A percentile compares a stretch with the other conserved stretches of the same genome.
Conservation (phyloP, 2,329 filamentous ascomycete genomes). For the Diaporthe nobilis region DNA sequence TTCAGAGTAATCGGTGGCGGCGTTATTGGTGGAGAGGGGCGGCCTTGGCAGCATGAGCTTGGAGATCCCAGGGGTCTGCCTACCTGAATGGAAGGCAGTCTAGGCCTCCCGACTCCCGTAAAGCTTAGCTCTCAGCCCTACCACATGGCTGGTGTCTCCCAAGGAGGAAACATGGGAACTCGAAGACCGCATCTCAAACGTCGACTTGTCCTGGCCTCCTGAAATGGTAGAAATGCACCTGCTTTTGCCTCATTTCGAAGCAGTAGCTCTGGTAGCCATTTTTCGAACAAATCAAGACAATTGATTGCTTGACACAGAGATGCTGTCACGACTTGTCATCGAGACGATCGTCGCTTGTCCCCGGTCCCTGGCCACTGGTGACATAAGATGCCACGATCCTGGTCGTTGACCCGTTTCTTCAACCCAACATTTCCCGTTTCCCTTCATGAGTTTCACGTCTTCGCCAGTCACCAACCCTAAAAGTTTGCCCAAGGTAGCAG, state of each 20-base stretch:
- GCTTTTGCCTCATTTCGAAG: neutral
- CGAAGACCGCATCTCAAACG: neutral
- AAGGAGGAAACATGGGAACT: neutral
- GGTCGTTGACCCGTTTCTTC: conserved; percentile 7
- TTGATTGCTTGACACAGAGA: neutral
- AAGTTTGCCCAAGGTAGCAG: neutral
- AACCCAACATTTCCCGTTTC: neutral
- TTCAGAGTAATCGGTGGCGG: conserved; percentile 20
- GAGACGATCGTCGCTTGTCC: neutral
- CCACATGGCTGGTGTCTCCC: conserved; percentile 9
- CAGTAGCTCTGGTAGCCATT: neutral
- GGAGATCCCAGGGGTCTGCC: conserved; percentile 36
- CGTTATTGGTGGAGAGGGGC: conserved; percentile 30
- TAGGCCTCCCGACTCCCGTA: conserved; percentile 24
- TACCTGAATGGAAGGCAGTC: conserved; percentile 10
- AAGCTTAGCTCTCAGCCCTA: conserved; percentile 38
- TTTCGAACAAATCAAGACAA: neutral
- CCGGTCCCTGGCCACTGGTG: neutral
- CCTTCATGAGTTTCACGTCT: neutral
- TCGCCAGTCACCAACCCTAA: no score
- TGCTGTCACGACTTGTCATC: neutral
- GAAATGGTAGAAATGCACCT: neutral
- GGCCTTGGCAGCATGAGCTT: conserved; percentile 13
- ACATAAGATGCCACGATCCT: neutral
- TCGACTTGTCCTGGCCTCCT: neutral